Evolutionary conservation across 225 moss, liverwort and hornwort genomes (phyloP).

Genomic region (Marchantia paleacea): DNA sequence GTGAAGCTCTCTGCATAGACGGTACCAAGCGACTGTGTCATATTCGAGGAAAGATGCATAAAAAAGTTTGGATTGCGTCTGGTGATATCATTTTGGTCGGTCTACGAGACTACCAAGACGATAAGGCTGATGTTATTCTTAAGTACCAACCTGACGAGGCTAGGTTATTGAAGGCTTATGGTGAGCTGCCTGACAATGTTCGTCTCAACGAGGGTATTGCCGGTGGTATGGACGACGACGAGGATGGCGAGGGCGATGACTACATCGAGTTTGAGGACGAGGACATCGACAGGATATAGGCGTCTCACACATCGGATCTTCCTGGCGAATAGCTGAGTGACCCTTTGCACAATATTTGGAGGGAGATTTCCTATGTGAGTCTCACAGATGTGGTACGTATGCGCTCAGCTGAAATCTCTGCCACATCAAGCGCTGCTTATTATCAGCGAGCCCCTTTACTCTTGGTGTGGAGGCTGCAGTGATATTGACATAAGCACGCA

Average conservation of each 20-base stretch:
- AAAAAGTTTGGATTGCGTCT: conserved; percentile 77
- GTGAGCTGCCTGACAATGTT: conserved; percentile 61
- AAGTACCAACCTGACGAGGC: conserved; percentile 68
- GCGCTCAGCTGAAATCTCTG: neutral
- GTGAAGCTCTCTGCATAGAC: conserved; percentile 69
- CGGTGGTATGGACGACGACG: conserved; percentile 64
- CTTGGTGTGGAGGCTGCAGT: neutral
- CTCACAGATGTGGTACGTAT: neutral
- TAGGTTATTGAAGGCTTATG: conserved; percentile 57
- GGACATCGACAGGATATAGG: conserved; percentile 61
- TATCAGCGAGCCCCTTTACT: too few relatives aligned
- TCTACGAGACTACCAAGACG: conserved; percentile 62
- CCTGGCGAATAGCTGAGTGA: too few relatives aligned
- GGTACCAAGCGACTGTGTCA: conserved; percentile 65
- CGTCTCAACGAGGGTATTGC: conserved; percentile 71
- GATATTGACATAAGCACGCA: neutral
- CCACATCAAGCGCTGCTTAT: too few relatives aligned
- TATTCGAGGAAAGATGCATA: conserved; percentile 77
- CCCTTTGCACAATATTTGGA: too few relatives aligned
- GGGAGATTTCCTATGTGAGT: too few relatives aligned
- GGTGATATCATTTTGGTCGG: conserved; percentile 70
- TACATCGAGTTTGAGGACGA: conserved; percentile 69
- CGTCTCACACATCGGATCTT: neutral
- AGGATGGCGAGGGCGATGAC: conserved; percentile 63
- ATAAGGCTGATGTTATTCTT: conserved; percentile 65